Evolutionary conservation across 768 basidiomycete species (phyloP).

Genomic region (Termitomyces sp.): DNA sequence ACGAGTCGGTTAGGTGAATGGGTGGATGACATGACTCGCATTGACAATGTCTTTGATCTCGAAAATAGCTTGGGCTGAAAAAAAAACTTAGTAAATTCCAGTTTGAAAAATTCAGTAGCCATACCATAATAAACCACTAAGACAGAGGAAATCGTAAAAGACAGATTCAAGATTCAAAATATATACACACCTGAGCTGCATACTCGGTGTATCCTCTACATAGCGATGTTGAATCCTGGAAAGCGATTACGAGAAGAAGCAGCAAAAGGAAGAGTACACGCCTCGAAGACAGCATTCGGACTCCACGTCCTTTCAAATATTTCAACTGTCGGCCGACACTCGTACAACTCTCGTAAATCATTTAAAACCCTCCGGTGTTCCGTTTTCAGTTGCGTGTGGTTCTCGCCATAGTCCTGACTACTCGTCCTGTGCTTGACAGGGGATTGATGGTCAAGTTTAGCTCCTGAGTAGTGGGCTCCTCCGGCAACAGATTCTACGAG

Average conservation of each 20-base stretch:
- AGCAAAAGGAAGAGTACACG: conserved; percentile 11
- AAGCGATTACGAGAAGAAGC: neutral
- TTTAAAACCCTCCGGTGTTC: conserved; percentile 44
- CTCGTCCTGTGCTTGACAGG: conserved; percentile 30
- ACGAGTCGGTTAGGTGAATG: conserved; percentile 53
- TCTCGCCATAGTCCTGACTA: conserved; percentile 26
- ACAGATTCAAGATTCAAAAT: neutral
- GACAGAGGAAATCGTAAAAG: neutral
- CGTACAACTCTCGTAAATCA: conserved; percentile 57
- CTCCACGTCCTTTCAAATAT: conserved; percentile 50
- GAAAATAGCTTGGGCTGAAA: conserved; percentile 49
- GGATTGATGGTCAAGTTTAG: conserved; percentile 30
- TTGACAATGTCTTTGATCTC: conserved; percentile 42
- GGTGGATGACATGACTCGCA: conserved; percentile 56
- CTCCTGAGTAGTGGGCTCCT: conserved; percentile 59
- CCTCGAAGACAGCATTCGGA: conserved; percentile 53
- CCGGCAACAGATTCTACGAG: conserved; percentile 54
- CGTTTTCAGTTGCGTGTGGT: conserved; percentile 30
- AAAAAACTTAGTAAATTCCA: conserved; percentile 2
- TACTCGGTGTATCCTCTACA: conserved; percentile 47
- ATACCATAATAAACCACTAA: conserved; percentile 51
- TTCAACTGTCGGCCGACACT: conserved; percentile 44
- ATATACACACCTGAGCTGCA: conserved; percentile 44
- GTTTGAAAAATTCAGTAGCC: conserved; percentile 15
- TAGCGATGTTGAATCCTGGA: conserved; percentile 43